Percentiles rank a stretch among this genome's conserved stretches.
Conservation (phyloP, 2,329 filamentous ascomycete species). For the Botrytis elliptica region DNA sequence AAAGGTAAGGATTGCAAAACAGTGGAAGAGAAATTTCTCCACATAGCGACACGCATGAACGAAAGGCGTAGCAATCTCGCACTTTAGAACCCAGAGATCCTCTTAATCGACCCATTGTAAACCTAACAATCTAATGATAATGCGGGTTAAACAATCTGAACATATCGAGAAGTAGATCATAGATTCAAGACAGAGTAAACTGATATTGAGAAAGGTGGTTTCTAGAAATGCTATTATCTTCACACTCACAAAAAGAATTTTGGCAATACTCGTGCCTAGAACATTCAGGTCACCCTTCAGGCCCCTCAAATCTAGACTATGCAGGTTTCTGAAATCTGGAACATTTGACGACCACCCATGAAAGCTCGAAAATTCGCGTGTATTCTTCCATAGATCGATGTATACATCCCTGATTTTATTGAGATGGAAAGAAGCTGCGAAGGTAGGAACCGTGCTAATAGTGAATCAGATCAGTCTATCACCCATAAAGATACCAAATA, state of each 20-base stretch:
- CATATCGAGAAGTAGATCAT: not conserved
- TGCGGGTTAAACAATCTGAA: not conserved
- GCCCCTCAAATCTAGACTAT: constrained; percentile 1
- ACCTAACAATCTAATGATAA: not conserved
- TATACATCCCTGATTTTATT: not conserved
- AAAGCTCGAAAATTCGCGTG: fast-evolving
- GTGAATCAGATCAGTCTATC: not conserved
- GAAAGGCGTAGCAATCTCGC: not conserved
- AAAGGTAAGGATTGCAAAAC: not conserved
- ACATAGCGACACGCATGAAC: not conserved
- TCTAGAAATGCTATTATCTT: not conserved
- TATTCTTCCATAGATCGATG: not conserved
- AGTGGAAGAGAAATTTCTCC: not conserved
- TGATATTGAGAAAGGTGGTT: not conserved
- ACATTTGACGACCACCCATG: not conserved
- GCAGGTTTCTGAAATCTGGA: not conserved
- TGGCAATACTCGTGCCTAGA: not conserved
- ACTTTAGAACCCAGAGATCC: not conserved
- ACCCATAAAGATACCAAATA: not conserved
- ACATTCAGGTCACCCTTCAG: not conserved
- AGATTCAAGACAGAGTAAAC: not conserved
- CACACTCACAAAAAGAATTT: constrained; percentile 2
- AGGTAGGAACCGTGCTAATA: not conserved
- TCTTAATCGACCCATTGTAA: not conserved
- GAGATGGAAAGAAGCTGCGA: not conserved